Percentiles rank a stretch among this genome's conserved stretches.
Evolutionary conservation across 2,329 filamentous ascomycete species (phyloP).

Genomic region (Alternaria postmessia): DNA sequence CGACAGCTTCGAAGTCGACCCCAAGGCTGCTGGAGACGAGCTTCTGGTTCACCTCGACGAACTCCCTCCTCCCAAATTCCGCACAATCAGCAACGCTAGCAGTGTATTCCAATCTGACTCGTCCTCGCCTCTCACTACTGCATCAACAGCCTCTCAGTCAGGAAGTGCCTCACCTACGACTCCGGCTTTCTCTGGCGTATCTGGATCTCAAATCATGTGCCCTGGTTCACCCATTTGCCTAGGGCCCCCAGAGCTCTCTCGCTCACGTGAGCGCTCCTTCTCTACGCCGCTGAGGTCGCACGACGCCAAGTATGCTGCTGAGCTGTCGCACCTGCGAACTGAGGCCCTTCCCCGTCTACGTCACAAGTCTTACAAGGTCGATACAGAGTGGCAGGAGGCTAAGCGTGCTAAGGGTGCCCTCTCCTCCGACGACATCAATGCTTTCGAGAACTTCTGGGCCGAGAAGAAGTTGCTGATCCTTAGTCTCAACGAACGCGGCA

Average conservation of each 20-base stretch:
- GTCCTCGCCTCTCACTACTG: constrained; percentile 34
- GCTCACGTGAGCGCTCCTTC: constrained; percentile 43
- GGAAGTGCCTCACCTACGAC: constrained; percentile 34
- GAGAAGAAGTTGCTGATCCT: constrained; percentile 45
- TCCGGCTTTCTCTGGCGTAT: constrained; percentile 21
- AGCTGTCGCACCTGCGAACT: constrained; percentile 51
- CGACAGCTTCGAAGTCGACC: constrained; percentile 22
- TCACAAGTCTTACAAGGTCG: constrained; percentile 49
- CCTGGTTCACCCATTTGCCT: constrained; percentile 44
- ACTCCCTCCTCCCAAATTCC: constrained; percentile 35
- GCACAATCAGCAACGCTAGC: constrained; percentile 42
- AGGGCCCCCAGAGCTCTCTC: constrained; percentile 24
- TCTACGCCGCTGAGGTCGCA: constrained; percentile 46
- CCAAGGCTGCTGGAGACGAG: constrained; percentile 34
- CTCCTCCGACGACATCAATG: constrained; percentile 31
- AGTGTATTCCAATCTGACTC: constrained; percentile 38
- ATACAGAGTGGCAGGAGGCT: constrained; percentile 44
- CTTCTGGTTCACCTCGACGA: constrained; percentile 34
- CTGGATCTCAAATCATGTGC: constrained; percentile 29
- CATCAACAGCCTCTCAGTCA: constrained; percentile 37
- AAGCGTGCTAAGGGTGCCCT: constrained; percentile 40
- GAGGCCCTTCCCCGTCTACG: constrained; percentile 55
- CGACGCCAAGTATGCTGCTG: constrained; percentile 44
- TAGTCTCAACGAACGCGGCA: constrained; percentile 43
- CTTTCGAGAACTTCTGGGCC: constrained; percentile 53